phyloP scores from a whole-genome alignment of 805 yeast genomes.

The Cyberlindnera xylosilytica region DNA sequence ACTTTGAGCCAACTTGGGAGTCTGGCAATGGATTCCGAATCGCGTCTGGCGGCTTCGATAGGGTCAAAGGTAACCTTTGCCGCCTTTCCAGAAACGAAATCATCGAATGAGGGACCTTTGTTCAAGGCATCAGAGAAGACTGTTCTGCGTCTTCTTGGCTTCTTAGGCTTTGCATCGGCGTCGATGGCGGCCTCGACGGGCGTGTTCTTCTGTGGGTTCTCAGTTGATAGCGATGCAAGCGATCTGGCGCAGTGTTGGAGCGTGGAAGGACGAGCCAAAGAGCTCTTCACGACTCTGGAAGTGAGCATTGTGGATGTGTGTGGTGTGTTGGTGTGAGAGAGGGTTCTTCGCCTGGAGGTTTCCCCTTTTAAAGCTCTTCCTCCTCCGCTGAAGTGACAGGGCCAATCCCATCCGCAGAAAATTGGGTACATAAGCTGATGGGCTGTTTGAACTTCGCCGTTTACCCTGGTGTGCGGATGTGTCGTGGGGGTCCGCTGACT shows the following conservation, averaged over 20 bases:
- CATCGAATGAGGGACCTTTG: slow-evolving; percentile 91
- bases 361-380: background rate
- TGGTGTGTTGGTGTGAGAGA: background rate
- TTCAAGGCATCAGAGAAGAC: slow-evolving; percentile 66
- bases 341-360: background rate
- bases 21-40: slow-evolving; percentile 52
- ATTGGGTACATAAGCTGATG: slow-evolving; percentile 10
- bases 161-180: slow-evolving; percentile 23
- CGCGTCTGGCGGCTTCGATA: slow-evolving; percentile 66
- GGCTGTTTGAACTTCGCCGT: background rate
- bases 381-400: background rate
- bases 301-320: slow-evolving; percentile 3
- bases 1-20: slow-evolving; percentile 93
- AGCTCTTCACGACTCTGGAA: slow-evolving; percentile 5
- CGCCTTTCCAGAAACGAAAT: slow-evolving; percentile 82
- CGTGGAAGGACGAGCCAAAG: slow-evolving; percentile 5
- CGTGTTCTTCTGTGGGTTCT: slow-evolving; percentile 5
- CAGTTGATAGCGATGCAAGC: slow-evolving; percentile 15
- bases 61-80: slow-evolving; percentile 67
- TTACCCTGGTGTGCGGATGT: slow-evolving; percentile 8
- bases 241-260: slow-evolving; percentile 8
- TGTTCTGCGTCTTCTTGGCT: slow-evolving; percentile 46
- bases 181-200: background rate
- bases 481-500: slow-evolving; percentile 12
- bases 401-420: slow-evolving; percentile 9